Evolutionary conservation across 148 eudicot species (phyloP).

Genomic region (Oxyria digyna): DNA sequence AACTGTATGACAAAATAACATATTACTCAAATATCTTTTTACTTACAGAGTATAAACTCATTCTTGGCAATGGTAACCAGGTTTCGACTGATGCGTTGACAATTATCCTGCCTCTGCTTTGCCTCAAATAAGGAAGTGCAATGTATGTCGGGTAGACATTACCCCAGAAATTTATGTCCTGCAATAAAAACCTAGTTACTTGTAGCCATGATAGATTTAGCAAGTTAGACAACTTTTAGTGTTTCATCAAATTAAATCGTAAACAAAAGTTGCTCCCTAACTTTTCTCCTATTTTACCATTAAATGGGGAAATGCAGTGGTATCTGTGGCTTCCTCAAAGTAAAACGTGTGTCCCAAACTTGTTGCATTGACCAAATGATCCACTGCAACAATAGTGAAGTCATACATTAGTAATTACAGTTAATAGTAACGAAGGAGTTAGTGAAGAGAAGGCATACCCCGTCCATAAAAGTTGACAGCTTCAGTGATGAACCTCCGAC

Average conservation of each 20-base stretch:
- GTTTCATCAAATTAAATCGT: not conserved
- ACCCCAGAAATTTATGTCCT: constrained; percentile 98
- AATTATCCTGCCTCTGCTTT: constrained; percentile 49
- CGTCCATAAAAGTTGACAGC: constrained; percentile 54
- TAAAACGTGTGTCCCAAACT: constrained; percentile 81
- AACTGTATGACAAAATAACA: not conserved
- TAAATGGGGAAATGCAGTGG: constrained; percentile 62
- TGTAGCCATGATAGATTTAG: not conserved
- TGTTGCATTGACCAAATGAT: constrained; percentile 84
- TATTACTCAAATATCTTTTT: not conserved
- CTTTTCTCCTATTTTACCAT: constrained; percentile 31
- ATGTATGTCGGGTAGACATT: constrained; percentile 84
- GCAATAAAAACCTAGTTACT: not conserved
- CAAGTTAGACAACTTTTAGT: not conserved
- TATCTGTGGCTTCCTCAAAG: constrained; percentile 75
- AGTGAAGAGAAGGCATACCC: constrained; percentile 33
- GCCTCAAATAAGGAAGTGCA: constrained; percentile 69
- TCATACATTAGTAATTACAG: no score
- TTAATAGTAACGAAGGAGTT: no score
- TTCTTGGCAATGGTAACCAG: constrained; percentile 89
- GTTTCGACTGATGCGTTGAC: constrained; percentile 88
- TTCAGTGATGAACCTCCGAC: constrained; percentile 68
- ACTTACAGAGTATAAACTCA: constrained; percentile 93
- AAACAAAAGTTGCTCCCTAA: not conserved
- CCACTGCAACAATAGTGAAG: constrained; percentile 40